Conservation (phyloP, 768 basidiomycete genomes). For the Xerocomellus dryophilus region DNA sequence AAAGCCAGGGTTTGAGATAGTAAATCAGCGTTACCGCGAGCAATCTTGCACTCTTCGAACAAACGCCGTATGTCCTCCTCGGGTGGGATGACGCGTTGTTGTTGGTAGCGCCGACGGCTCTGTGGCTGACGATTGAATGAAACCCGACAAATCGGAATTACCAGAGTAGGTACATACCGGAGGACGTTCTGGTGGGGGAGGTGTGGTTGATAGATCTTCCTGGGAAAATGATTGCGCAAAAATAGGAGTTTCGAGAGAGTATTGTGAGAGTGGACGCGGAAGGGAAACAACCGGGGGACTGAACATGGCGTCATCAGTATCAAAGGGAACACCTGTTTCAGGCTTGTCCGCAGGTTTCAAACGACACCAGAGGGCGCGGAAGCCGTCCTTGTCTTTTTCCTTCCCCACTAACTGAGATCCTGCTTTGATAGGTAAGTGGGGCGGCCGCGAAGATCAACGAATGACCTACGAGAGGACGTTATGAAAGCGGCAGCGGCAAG, state of each 20-base stretch:
- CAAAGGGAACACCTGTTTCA: conserved; percentile 78
- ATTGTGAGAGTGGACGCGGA: conserved; percentile 30
- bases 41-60: conserved; percentile 83
- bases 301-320: conserved; percentile 78
- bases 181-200: conserved; percentile 26
- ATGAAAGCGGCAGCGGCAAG: conserved; percentile 76
- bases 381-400: conserved; percentile 46
- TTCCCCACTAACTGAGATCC: conserved; percentile 22
- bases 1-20: conserved; percentile 68
- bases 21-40: conserved; percentile 73
- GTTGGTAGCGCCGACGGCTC: conserved; percentile 17
- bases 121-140: conserved; percentile 2
- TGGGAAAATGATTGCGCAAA: conserved; percentile 36
- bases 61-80: conserved; percentile 85
- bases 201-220: conserved; percentile 26
- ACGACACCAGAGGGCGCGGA: conserved; percentile 74
- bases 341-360: conserved; percentile 80
- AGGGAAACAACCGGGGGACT: conserved; percentile 51
- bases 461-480: conserved; percentile 25
- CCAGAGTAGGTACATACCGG: conserved; percentile 13
- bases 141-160: neutral
- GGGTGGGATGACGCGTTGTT: conserved; percentile 54
- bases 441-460: too few species aligned
- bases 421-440: conserved; percentile 5
- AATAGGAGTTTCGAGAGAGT: conserved; percentile 35